Evolutionary conservation across 73 alveolate genomes (phyloP), one percentile per base, ranked within the genome.

Genomic region (Symbiodinium natans): DNA sequence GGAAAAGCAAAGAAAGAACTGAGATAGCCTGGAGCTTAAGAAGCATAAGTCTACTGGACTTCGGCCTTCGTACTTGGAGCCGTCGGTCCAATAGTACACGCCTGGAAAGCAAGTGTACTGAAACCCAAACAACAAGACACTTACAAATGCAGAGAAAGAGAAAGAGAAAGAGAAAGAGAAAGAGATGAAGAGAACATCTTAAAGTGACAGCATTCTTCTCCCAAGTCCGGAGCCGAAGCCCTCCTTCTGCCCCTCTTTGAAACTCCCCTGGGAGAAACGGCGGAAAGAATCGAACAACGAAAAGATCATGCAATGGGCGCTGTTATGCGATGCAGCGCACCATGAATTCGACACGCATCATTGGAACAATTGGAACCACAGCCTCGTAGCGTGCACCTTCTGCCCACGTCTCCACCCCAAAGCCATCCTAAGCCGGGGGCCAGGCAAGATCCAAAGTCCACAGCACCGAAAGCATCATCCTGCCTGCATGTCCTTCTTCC

Each of bases 401-500:
- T 29, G 39, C 63, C 94, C 94, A 86, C 63, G 83, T 86, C 83
- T 86, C 94, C 9, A 86, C 59, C 27, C 94, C 94, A 56, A 17
- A 86, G 56, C 94, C 94, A 36, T 86, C 94, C 94, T 86, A 5
- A 5, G 27, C 73, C 40, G 41, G 27, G n/a, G n/a, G 41, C 36
- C 39, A 9, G 27, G 71, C 56, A 43, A 43, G 11, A 43, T 11
- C 56, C 19, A 43, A 43, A 43, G 56, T 5, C 56, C 19, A 11
- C 56, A 11, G 56, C 19, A n/a, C n/a, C n/a, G 31, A 3, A 27
- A 21, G 15, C 40, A 27, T 36, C 33, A 3, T 36, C 13, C 23
- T n/a, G 82, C 93, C 94, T 86, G 94, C 83, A 86, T 86, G 43
- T 86, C 94, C 42, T 86, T 86, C 84, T 52, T 54, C 94, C 94